Base-by-base conservation (phyloP, 2,329 filamentous ascomycete species). In the Exophiala sideris region DNA sequence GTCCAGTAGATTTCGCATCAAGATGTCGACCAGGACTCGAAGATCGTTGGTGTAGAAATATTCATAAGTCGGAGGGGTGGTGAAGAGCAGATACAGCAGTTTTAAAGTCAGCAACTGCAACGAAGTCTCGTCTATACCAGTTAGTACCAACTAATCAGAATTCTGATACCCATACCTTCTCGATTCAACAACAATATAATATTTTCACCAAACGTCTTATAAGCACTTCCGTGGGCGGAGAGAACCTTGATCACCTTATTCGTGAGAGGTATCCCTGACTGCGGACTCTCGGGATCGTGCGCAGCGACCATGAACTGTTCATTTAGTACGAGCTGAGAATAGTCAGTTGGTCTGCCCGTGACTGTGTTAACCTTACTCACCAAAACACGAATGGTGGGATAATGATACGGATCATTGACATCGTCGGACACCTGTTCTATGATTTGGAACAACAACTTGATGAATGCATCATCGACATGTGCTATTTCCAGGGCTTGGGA, bases 41-140 rank as follows among this genome's bases (percentile, higher is more conserved):
- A 99, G 79, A 67, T 99, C 94, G 68, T 99, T 99, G 24, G 91
- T 96, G 71, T 97, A 99, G 68, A 99, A 99, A 72, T 97, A 99
- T 73, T 99, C 94, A 70, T 94, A 90, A 0, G 94, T 99, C 12
- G 87, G 83, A 52, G 84, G 84, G 8, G 90, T 97, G 3, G 91
- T 96, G 72, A 99, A 99, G 8, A 99, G 80, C 34, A 99, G 83
- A 71, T 97, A 99, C 24, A 99, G 78, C 3, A 96, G 82, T 72
- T 99, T 99, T 39, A 99, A 79, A 56, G 97, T 97, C n/a, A 99
- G 81, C 21, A 99, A 80, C 71, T 99, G 95, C 35, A 96, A 81
- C 1, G 91, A 92, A 0, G 94, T 95, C 71, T 97, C 91, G 8
- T 88, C 81, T 79, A 54, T 14, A 29, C 3, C 8, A 18, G 36